Percentiles rank a stretch among this genome's conserved stretches.
Conservation (phyloP, 2,329 filamentous ascomycete genomes). For the Clonostachys chloroleuca region DNA sequence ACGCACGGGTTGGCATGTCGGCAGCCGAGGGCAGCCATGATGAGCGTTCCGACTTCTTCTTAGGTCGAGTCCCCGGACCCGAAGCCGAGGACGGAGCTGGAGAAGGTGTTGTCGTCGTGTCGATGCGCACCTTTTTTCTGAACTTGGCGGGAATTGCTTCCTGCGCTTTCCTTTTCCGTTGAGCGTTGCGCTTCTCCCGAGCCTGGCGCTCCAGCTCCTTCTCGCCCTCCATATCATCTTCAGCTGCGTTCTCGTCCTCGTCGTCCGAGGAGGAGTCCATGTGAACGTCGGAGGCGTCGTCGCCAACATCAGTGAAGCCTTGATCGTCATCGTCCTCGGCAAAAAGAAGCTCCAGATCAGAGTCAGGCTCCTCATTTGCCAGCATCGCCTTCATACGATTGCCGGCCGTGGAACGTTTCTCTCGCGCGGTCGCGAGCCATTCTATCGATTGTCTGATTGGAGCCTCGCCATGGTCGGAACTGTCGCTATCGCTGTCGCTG, state of each 20-base stretch:
- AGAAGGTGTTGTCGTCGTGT: slow-evolving; percentile 37
- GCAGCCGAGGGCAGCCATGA: slow-evolving; percentile 53
- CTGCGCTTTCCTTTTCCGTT: slow-evolving; percentile 75
- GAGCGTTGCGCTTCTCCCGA: slow-evolving; percentile 60
- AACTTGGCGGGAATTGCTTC: slow-evolving; percentile 68
- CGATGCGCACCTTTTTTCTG: slow-evolving; percentile 73
- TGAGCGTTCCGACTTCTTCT: slow-evolving; percentile 56
- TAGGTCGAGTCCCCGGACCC: slow-evolving; percentile 41
- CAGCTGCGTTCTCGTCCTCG: slow-evolving; percentile 50
- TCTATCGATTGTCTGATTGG: slow-evolving; percentile 35
- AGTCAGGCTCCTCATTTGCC: slow-evolving; percentile 66
- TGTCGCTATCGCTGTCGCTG: slow-evolving; percentile 19
- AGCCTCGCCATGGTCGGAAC: slow-evolving; percentile 24
- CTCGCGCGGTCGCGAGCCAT: slow-evolving; percentile 69
- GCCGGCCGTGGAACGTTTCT: slow-evolving; percentile 76
- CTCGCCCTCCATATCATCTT: slow-evolving; percentile 78
- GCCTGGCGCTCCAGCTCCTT: slow-evolving; percentile 77
- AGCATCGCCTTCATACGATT: slow-evolving; percentile 78
- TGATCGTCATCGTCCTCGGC: slow-evolving; percentile 66
- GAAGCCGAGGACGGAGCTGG: slow-evolving; percentile 21
- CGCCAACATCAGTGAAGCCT: slow-evolving; percentile 66
- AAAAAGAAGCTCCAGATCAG: slow-evolving; percentile 70
- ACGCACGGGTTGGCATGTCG: slow-evolving; percentile 54
- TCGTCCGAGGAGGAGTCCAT: slow-evolving; percentile 85
- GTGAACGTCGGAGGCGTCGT: slow-evolving; percentile 69